These are phyloP conservation scores for Entelexis sorbosivorans DNA, from an alignment of 1,139 yeast species.

Conservation along the genomic window DNA sequence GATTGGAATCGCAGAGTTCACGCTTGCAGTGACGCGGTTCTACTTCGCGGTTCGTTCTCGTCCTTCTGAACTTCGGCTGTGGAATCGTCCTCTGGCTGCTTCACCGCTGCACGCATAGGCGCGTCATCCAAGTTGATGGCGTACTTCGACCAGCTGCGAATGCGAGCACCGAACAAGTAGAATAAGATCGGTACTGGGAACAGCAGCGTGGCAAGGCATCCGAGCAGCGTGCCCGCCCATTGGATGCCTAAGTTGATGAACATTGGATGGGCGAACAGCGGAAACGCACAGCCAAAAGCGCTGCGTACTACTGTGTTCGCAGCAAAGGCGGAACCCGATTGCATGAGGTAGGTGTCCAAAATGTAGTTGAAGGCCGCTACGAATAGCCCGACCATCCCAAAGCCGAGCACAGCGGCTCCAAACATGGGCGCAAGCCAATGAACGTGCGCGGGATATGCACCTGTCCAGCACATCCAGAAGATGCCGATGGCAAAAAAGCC, in stretches of 20 bases:
- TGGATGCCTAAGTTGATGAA: slow-evolving; percentile 60
- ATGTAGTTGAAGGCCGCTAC: slow-evolving; percentile 68
- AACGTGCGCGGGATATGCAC: slow-evolving; percentile 44
- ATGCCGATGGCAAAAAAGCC: slow-evolving; percentile 62
- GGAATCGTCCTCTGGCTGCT: too few species aligned
- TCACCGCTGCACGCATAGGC: too few species aligned
- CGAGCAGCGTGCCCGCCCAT: slow-evolving; percentile 76
- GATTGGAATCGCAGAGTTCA: too few species aligned
- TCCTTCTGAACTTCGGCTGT: too few species aligned
- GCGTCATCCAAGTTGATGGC: too few species aligned
- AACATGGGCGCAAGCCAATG: slow-evolving; percentile 78
- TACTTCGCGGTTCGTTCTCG: too few species aligned
- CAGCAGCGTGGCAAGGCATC: slow-evolving; percentile 50
- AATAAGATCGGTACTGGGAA: slow-evolving; percentile 67
- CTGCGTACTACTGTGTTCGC: slow-evolving; percentile 79
- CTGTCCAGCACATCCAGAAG: slow-evolving; percentile 69
- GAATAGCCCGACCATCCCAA: slow-evolving; percentile 64
- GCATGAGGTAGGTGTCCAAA: slow-evolving; percentile 63
- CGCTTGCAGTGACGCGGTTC: too few species aligned
- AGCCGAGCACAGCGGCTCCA: slow-evolving; percentile 61
- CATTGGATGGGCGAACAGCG: slow-evolving; percentile 68
- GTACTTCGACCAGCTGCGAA: too few species aligned
- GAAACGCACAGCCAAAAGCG: slow-evolving; percentile 62
- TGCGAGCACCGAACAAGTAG: slow-evolving; percentile 46
- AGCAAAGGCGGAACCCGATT: slow-evolving; percentile 84